Evolutionary conservation across 768 basidiomycete species (phyloP).

Genomic region (Termitomyces heimii): DNA sequence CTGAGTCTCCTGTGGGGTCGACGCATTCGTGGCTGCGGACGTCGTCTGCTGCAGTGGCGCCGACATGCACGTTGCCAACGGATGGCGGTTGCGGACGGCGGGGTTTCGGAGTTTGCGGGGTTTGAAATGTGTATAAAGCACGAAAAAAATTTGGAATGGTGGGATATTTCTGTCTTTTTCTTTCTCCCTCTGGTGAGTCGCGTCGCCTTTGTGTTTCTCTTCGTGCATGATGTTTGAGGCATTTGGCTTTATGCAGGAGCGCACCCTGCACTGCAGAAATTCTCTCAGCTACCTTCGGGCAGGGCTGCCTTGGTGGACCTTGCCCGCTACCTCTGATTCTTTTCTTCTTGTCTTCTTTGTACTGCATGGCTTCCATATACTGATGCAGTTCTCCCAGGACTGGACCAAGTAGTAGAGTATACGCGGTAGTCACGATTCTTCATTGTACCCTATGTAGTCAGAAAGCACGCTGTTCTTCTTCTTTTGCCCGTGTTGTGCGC

Average conservation of each 20-base stretch:
- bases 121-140: slow-evolving; percentile 19
- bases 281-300: slow-evolving; percentile 88
- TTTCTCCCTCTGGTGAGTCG: slow-evolving; percentile 20
- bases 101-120: slow-evolving; percentile 30
- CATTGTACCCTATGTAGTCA: not conserved
- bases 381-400: not conserved
- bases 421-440: not conserved
- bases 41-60: slow-evolving; percentile 26
- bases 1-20: slow-evolving; percentile 18
- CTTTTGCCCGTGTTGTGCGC: not conserved
- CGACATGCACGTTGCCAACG: slow-evolving; percentile 17
- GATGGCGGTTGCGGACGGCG: slow-evolving; percentile 8
- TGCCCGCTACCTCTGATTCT: slow-evolving; percentile 37
- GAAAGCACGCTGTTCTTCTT: not conserved
- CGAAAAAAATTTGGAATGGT: not conserved
- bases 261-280: slow-evolving; percentile 74
- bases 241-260: slow-evolving; percentile 83
- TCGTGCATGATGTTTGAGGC: slow-evolving; percentile 78
- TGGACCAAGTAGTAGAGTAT: not conserved
- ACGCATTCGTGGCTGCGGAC: slow-evolving; percentile 20
- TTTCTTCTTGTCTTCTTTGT: not conserved
- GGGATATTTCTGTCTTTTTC: not conserved
- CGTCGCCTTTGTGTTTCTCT: slow-evolving; percentile 6
- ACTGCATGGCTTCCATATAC: not conserved
- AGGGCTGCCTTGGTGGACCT: slow-evolving; percentile 37